A percentile compares a stretch with the other conserved stretches of the same genome.
Evolutionary conservation across 495 filamentous ascomycete genomes (phyloP).

Genomic region (Acidomyces sp.): DNA sequence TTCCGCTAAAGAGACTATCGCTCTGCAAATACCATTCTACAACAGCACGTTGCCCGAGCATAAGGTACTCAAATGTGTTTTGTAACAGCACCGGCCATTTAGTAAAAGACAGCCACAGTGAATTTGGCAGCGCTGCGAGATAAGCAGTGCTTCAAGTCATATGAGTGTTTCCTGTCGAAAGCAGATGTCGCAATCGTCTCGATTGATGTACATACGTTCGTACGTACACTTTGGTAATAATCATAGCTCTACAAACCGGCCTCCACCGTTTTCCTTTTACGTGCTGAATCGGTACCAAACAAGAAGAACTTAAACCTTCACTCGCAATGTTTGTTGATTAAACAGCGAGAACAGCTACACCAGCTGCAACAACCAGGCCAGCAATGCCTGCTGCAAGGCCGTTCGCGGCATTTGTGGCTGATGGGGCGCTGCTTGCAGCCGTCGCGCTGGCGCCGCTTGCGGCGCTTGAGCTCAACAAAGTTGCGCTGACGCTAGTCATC

Average conservation of each 20-base stretch:
- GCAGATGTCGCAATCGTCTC: no score
- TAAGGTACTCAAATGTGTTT: background rate
- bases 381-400: slow-evolving; percentile 8
- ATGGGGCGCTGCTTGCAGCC: slow-evolving; percentile 2
- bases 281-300: no score
- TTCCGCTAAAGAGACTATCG: background rate
- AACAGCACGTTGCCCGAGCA: background rate
- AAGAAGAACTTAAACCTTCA: no score
- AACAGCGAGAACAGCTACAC: slow-evolving; percentile 15
- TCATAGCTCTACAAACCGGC: no score
- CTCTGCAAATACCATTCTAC: background rate
- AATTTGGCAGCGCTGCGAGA: no score
- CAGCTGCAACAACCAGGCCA: slow-evolving; percentile 30
- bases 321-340: slow-evolving; percentile 1
- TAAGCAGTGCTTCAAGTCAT: no score
- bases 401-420: slow-evolving; percentile 4
- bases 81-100: no score
- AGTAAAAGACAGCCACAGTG: no score
- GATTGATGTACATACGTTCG: no score
- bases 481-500: slow-evolving; percentile 10
- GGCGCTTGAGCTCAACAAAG: background rate
- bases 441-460: background rate
- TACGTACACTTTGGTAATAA: no score
- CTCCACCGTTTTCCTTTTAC: no score
- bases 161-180: no score